Evolutionary conservation across 2,329 filamentous ascomycete species (phyloP).

Genomic region (Massarina eburnea): DNA sequence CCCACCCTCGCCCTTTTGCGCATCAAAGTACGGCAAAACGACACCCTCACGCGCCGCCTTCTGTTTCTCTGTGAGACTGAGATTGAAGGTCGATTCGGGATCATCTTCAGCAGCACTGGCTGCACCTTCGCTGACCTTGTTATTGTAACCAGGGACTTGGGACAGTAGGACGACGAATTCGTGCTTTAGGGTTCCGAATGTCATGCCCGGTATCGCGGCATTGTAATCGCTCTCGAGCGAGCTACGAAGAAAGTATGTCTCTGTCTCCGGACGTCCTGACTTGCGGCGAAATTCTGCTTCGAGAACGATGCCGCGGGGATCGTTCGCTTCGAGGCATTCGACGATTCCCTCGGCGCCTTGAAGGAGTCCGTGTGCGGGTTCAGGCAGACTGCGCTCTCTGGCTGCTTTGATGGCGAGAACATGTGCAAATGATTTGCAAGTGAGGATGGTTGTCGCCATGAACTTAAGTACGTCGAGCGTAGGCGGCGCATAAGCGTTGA

Average conservation of each 20-base stretch:
- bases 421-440: conserved; percentile 71
- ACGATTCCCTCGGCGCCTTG: conserved; percentile 79
- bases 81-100: conserved; percentile 71
- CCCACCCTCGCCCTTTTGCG: conserved; percentile 75
- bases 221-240: conserved; percentile 20
- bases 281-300: conserved; percentile 85
- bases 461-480: conserved; percentile 75
- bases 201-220: conserved; percentile 10
- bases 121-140: conserved; percentile 9
- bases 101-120: conserved; percentile 16
- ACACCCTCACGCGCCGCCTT: conserved; percentile 82
- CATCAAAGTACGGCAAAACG: conserved; percentile 94
- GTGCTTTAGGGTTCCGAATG: conserved; percentile 44
- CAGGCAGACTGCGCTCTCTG: conserved; percentile 70
- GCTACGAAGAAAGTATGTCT: conserved; percentile 61
- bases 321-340: conserved; percentile 63
- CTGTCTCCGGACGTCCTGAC: conserved; percentile 74
- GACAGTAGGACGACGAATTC: conserved; percentile 66
- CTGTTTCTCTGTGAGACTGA: conserved; percentile 90
- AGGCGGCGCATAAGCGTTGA: conserved; percentile 46
- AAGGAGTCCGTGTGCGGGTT: conserved; percentile 76
- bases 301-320: conserved; percentile 64
- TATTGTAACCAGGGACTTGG: conserved; percentile 61
- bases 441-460: conserved; percentile 85
- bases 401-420: conserved; percentile 75